Percentiles rank a stretch among this genome's conserved stretches.
Evolutionary conservation across 805 yeast genomes (phyloP).

Genomic region (Candida jianshihensis): DNA sequence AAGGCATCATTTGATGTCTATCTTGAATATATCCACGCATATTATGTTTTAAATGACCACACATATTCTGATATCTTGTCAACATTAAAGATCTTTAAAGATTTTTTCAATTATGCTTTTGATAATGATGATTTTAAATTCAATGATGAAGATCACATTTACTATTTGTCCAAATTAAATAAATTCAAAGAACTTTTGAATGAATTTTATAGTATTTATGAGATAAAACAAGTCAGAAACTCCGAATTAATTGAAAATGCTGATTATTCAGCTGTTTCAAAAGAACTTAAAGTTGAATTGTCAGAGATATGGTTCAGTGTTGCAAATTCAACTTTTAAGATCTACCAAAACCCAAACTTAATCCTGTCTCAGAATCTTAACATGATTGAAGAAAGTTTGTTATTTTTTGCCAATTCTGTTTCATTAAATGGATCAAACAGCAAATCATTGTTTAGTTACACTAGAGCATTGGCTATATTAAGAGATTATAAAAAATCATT

Average conservation of each 20-base stretch:
- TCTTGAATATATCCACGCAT: conserved; percentile 32
- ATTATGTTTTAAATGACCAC: conserved; percentile 28
- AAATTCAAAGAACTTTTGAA: conserved; percentile 8
- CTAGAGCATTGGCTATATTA: conserved; percentile 39
- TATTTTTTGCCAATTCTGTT: conserved; percentile 12
- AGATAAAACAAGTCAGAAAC: background rate
- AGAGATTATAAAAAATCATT: conserved; percentile 37
- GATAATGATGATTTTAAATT: background rate
- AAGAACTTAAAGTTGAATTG: background rate
- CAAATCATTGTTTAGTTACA: conserved; percentile 32
- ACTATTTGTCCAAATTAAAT: conserved; percentile 5
- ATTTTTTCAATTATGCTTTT: conserved; percentile 7
- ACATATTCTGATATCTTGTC: conserved; percentile 32
- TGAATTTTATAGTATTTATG: conserved; percentile 8
- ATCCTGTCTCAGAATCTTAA: conserved; percentile 3
- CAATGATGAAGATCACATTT: conserved; percentile 8
- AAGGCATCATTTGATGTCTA: conserved; percentile 34
- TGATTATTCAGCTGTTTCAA: background rate
- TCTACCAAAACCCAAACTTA: conserved; percentile 7
- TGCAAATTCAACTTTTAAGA: conserved; percentile 8
- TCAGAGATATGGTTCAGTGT: conserved; percentile 12
- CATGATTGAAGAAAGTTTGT: conserved; percentile 1
- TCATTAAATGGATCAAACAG: conserved; percentile 6
- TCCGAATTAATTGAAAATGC: background rate
- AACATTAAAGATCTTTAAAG: conserved; percentile 9